Percentiles rank a stretch among this genome's conserved stretches.
phyloP scores from a whole-genome alignment of 73 alveolate genomes.

The Paramecium caudatum region DNA sequence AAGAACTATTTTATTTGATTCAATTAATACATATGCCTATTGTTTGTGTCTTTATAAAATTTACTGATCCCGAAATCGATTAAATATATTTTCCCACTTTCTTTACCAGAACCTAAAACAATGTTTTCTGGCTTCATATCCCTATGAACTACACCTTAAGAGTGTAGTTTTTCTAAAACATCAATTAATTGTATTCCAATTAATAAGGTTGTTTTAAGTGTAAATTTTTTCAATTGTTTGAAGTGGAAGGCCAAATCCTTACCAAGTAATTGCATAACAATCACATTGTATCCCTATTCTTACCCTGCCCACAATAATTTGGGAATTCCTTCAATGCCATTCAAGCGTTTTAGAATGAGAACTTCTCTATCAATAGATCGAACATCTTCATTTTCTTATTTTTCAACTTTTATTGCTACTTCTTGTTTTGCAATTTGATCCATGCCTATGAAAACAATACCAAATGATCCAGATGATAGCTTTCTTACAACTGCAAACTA shows the following conservation, averaged over 20 bases:
- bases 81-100: constrained; percentile 74
- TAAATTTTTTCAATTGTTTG: constrained; percentile 64
- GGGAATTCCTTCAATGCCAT: constrained; percentile 47
- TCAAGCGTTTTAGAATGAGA: constrained; percentile 13
- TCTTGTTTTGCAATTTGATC: constrained; percentile 31
- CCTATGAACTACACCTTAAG: neutral
- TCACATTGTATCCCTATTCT: constrained; percentile 54
- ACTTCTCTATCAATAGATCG: constrained; percentile 65
- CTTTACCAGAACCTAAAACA: constrained; percentile 1
- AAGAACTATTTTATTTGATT: neutral
- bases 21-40: constrained; percentile 46
- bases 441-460: constrained; percentile 37
- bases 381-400: constrained; percentile 63
- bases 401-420: constrained; percentile 71
- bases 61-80: constrained; percentile 96
- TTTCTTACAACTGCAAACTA: neutral
- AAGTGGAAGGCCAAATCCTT: constrained; percentile 66
- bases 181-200: constrained; percentile 40
- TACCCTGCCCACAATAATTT: constrained; percentile 56
- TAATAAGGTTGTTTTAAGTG: constrained; percentile 65
- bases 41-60: constrained; percentile 76
- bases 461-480: constrained; percentile 7
- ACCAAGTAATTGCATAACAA: constrained; percentile 56
- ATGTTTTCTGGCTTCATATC: constrained; percentile 53
- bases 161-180: constrained; percentile 61